Evolutionary conservation across 176 grass and related monocot genomes (phyloP).

Genomic region (Chloris gayana): DNA sequence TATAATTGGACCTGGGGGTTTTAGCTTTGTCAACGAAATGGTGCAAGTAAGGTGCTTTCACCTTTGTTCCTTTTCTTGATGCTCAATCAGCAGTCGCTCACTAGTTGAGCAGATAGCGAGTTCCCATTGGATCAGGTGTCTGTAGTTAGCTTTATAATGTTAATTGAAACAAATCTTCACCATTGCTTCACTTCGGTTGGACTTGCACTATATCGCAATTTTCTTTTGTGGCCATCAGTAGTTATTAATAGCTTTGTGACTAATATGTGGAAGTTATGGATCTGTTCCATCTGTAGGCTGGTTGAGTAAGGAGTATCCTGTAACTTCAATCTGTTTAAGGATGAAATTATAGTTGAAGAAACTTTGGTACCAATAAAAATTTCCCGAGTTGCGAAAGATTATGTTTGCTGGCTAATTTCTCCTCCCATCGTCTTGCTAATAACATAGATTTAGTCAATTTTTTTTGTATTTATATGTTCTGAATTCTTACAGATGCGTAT

Average conservation of each 20-base stretch:
- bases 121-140: not conserved
- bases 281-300: not conserved
- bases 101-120: not conserved
- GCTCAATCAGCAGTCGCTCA: not conserved
- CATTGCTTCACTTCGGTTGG: not conserved
- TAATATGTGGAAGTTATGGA: not conserved
- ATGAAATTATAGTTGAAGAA: not conserved
- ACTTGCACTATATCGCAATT: not conserved
- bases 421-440: not conserved
- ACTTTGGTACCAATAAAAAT: not conserved
- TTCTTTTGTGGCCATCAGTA: not conserved
- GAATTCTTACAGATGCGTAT: not conserved
- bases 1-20: conserved; percentile 95
- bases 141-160: conserved; percentile 7
- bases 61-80: conserved; percentile 42
- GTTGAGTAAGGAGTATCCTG: not conserved
- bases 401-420: conserved; percentile 7
- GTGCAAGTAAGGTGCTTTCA: conserved; percentile 96
- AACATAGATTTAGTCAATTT: not conserved
- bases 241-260: conserved; percentile 6
- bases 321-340: not conserved
- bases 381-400: not conserved
- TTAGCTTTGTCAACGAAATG: conserved; percentile 99
- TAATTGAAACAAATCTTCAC: not conserved
- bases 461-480: not conserved